Evolutionary conservation across 2,329 filamentous ascomycete species (phyloP).

Genomic region (Colletotrichum siamense): DNA sequence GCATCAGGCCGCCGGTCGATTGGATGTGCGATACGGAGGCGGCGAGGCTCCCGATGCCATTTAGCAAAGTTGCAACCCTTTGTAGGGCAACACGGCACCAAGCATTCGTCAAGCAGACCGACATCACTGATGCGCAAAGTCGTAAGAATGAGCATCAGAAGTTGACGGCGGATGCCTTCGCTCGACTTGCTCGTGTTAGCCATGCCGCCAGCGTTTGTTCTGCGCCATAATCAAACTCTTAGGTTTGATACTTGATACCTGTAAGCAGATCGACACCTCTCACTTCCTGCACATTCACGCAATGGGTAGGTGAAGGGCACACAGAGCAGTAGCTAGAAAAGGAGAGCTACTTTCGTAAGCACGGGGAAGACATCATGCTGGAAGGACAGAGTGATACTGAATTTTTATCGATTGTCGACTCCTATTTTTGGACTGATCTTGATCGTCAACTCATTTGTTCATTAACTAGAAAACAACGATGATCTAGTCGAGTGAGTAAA

Average conservation of each 20-base stretch:
- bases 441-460: not conserved
- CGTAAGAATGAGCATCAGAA: not conserved
- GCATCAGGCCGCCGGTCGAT: not conserved
- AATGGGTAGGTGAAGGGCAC: not conserved
- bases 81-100: not conserved
- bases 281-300: not conserved
- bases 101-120: not conserved
- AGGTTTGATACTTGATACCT: not conserved
- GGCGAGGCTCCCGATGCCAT: not conserved
- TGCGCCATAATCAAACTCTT: not conserved
- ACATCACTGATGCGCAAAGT: not conserved
- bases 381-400: not conserved
- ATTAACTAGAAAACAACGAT: rapidly evolving
- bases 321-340: not conserved
- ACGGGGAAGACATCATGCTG: not conserved
- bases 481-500: not conserved
- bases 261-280: not conserved
- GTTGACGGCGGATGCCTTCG: not conserved
- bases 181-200: not conserved
- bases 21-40: not conserved
- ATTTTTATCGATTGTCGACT: not conserved
- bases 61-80: not conserved
- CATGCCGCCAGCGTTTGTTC: not conserved
- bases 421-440: not conserved
- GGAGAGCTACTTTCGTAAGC: not conserved